These are phyloP conservation scores for Gossypium herbaceum DNA, from an alignment of 345 rosid genomes.

Conservation along the genomic window DNA sequence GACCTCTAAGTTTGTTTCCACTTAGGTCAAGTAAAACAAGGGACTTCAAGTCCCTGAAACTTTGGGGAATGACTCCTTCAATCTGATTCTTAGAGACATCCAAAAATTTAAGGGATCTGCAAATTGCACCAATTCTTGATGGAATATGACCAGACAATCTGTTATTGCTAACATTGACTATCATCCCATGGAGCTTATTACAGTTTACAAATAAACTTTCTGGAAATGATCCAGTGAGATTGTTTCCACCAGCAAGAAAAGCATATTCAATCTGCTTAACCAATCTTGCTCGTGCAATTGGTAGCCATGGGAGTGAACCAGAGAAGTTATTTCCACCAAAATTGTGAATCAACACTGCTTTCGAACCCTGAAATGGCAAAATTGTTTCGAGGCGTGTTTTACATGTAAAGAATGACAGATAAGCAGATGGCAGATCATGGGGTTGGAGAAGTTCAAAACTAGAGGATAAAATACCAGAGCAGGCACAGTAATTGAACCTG, in stretches of 20 bases:
- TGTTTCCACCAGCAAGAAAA: slow-evolving; percentile 49
- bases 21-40: slow-evolving; percentile 52
- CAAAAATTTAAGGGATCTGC: slow-evolving; percentile 49
- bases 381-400: slow-evolving; percentile 10
- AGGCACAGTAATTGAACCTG: slow-evolving; percentile 20
- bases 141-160: slow-evolving; percentile 52
- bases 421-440: slow-evolving; percentile 19
- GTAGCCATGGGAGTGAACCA: slow-evolving; percentile 26
- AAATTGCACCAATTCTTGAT: slow-evolving; percentile 34
- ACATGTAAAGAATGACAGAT: slow-evolving; percentile 25
- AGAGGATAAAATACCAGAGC: slow-evolving; percentile 11
- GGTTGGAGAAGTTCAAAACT: neutral
- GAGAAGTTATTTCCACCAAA: slow-evolving; percentile 34
- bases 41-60: slow-evolving; percentile 34
- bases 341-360: slow-evolving; percentile 22
- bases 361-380: neutral
- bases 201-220: slow-evolving; percentile 45
- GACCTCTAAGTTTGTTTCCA: slow-evolving; percentile 47
- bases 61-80: slow-evolving; percentile 38
- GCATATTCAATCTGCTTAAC: slow-evolving; percentile 26
- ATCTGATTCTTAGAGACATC: slow-evolving; percentile 55
- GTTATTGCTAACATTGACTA: slow-evolving; percentile 47
- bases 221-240: slow-evolving; percentile 39
- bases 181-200: slow-evolving; percentile 32
- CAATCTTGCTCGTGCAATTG: slow-evolving; percentile 21